A percentile compares a stretch with the other conserved stretches of the same genome.
Evolutionary conservation across 2,329 filamentous ascomycete species (phyloP).

Genomic region (Sphaerostilbella broomeana): DNA sequence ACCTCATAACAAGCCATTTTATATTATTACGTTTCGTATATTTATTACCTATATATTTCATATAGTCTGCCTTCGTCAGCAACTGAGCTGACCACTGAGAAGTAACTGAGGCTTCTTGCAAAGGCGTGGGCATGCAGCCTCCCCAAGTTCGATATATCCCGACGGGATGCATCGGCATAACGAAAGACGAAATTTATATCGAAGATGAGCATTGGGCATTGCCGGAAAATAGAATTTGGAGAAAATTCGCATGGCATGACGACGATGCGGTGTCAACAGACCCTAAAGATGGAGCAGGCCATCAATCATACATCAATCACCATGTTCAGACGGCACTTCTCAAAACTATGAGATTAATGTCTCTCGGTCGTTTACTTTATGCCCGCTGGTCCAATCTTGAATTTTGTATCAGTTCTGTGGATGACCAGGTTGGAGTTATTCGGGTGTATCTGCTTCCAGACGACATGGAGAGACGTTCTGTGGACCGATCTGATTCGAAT

Average conservation of each 20-base stretch:
- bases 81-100: neutral
- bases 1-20: neutral
- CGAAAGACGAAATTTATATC: constrained; percentile 15
- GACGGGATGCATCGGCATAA: constrained; percentile 32
- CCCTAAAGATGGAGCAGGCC: constrained; percentile 11
- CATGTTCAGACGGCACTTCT: constrained; percentile 22
- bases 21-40: no score
- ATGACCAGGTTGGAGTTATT: constrained; percentile 26
- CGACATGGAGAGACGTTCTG: constrained; percentile 49
- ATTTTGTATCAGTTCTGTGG: constrained; percentile 23
- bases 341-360: constrained; percentile 10
- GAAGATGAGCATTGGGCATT: constrained; percentile 14
- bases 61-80: no score
- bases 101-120: neutral
- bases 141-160: constrained; percentile 31
- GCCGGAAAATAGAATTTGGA: constrained; percentile 5
- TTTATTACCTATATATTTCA: no score
- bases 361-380: constrained; percentile 24
- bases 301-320: constrained; percentile 12
- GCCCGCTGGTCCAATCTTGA: constrained; percentile 39
- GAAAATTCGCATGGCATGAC: neutral
- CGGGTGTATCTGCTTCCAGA: constrained; percentile 60
- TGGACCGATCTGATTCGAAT: constrained; percentile 42
- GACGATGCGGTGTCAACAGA: neutral
- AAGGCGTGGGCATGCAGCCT: constrained; percentile 12